These are phyloP conservation scores for Clarkia xantiana DNA, from an alignment of 345 rosid species.

Conservation along the genomic window DNA sequence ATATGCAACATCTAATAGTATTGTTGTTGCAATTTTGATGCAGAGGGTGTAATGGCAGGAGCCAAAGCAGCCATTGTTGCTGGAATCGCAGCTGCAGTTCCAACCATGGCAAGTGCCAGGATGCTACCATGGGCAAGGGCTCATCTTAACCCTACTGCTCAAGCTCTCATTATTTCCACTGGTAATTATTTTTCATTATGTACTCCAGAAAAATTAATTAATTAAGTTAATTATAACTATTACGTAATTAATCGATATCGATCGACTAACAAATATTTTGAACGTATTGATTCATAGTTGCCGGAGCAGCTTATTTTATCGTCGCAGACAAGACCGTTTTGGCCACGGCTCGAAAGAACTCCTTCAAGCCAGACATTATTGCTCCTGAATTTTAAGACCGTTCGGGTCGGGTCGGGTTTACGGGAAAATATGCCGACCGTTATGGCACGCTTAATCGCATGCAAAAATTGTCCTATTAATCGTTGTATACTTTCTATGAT, in stretches of 20 bases:
- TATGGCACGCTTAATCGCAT: too few species aligned
- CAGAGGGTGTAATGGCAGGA: conserved; percentile 85
- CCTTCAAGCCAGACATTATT: conserved; percentile 24
- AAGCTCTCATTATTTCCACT: conserved; percentile 84
- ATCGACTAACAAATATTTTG: too few species aligned
- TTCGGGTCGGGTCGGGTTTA: too few species aligned
- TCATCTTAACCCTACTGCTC: conserved; percentile 80
- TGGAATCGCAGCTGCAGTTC: conserved; percentile 62
- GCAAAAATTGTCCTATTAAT: too few species aligned
- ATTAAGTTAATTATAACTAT: too few species aligned
- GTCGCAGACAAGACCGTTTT: conserved; percentile 92
- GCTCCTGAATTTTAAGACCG: conserved; percentile 1
- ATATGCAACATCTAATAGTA: background rate
- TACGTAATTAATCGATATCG: too few species aligned
- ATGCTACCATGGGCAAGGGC: conserved; percentile 90
- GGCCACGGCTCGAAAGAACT: conserved; percentile 66
- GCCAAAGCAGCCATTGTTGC: conserved; percentile 80
- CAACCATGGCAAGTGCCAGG: conserved; percentile 71
- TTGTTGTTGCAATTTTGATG: background rate
- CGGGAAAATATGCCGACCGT: too few species aligned
- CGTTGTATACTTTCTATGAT: too few species aligned
- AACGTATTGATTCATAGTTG: conserved; percentile 17
- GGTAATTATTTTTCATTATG: conserved; percentile 18
- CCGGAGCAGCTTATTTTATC: conserved; percentile 84
- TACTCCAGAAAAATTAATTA: too few species aligned